phyloP scores from a whole-genome alignment of 2,329 filamentous ascomycete species.

The Parastagonospora avenae region DNA sequence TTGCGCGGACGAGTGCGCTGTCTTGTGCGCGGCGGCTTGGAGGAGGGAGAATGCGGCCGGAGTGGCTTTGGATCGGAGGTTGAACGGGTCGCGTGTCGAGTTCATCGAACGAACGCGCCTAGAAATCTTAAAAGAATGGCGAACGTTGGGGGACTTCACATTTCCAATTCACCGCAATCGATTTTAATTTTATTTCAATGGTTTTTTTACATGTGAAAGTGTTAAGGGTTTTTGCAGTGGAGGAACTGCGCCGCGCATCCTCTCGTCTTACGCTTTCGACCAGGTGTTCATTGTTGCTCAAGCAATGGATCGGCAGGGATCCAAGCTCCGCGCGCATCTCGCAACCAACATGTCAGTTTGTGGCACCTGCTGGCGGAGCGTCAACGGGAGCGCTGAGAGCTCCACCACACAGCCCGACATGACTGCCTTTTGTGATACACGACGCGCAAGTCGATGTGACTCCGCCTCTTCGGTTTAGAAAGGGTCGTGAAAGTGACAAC shows the following conservation, averaged over 20 bases:
- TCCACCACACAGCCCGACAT: constrained; percentile 2
- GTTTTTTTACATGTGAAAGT: too few relatives aligned
- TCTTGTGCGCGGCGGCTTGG: constrained; percentile 37
- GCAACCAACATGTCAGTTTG: constrained; percentile 4
- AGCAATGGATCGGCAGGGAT: constrained; percentile 23
- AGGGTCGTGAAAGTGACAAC: neutral
- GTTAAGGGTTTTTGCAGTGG: too few relatives aligned
- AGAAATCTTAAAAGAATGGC: too few relatives aligned
- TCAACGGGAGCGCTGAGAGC: constrained; percentile 5
- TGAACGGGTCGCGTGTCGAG: constrained; percentile 53
- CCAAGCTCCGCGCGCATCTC: neutral
- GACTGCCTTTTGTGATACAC: neutral
- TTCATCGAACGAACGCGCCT: constrained; percentile 40
- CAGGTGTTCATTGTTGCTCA: constrained; percentile 32
- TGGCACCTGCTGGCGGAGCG: constrained; percentile 12
- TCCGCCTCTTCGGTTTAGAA: constrained; percentile 9
- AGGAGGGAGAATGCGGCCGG: constrained; percentile 38
- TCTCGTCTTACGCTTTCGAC: constrained; percentile 8
- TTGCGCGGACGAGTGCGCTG: constrained; percentile 12
- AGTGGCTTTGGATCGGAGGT: constrained; percentile 45
- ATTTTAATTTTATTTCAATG: too few relatives aligned
- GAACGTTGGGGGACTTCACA: too few relatives aligned
- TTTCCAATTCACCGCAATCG: too few relatives aligned
- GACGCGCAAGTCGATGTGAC: constrained; percentile 4
- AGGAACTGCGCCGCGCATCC: neutral